These are phyloP conservation scores for Parastagonospora nodorum DNA, from an alignment of 2,329 filamentous ascomycete species.

Conservation along the genomic window DNA sequence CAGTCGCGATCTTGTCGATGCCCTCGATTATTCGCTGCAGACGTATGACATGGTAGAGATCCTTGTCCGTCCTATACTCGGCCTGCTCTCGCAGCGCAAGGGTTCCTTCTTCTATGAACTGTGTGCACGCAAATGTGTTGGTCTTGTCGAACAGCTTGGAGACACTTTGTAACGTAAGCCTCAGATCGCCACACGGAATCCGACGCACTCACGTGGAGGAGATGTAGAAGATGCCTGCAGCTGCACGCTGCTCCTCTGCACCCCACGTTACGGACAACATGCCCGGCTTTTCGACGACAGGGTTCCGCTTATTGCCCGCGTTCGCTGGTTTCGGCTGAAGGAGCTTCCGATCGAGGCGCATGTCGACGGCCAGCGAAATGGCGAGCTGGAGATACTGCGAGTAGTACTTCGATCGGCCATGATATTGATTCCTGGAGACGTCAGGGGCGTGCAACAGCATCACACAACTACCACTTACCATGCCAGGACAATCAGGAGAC, in stretches of 20 bases:
- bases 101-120: slow-evolving; percentile 47
- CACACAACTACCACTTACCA: slow-evolving; percentile 22
- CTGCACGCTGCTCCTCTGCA: slow-evolving; percentile 51
- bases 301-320: slow-evolving; percentile 29
- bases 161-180: slow-evolving; percentile 32
- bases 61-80: slow-evolving; percentile 42
- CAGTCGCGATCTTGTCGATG: slow-evolving; percentile 35
- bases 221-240: slow-evolving; percentile 52
- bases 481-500: slow-evolving; percentile 32
- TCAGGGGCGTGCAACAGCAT: slow-evolving; percentile 1
- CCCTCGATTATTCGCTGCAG: slow-evolving; percentile 49
- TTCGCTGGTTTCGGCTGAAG: slow-evolving; percentile 19
- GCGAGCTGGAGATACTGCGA: slow-evolving; percentile 39
- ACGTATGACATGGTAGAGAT: slow-evolving; percentile 44
- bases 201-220: slow-evolving; percentile 45
- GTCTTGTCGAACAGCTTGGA: slow-evolving; percentile 47
- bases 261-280: slow-evolving; percentile 29
- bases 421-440: slow-evolving; percentile 38
- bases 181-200: not conserved
- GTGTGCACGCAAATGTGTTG: slow-evolving; percentile 42
- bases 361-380: slow-evolving; percentile 38
- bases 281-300: slow-evolving; percentile 18
- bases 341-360: slow-evolving; percentile 35
- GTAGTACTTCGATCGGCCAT: slow-evolving; percentile 33
- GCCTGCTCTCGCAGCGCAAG: slow-evolving; percentile 36